phyloP scores from a whole-genome alignment of 345 rosid genomes.

The Abelmoschus esculentus region DNA sequence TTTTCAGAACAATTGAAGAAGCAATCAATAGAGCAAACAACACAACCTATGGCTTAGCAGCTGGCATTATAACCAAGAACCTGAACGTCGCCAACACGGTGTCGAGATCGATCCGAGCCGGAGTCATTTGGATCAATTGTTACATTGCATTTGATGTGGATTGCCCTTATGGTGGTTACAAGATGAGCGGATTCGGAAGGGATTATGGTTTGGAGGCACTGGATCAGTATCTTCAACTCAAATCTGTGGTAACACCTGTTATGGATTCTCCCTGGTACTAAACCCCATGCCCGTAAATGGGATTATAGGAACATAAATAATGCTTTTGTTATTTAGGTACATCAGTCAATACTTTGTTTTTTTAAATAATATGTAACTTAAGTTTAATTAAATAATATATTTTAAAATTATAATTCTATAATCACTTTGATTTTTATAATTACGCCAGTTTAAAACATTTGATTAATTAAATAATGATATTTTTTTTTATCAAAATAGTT shows the following conservation, averaged over 20 bases:
- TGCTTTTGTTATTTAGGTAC: too few relatives aligned
- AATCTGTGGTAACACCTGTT: constrained; percentile 63
- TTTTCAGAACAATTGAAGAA: constrained; percentile 56
- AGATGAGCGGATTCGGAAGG: constrained; percentile 62
- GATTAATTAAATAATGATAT: too few relatives aligned
- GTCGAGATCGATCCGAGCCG: constrained; percentile 48
- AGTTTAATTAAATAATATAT: too few relatives aligned
- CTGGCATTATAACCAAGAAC: constrained; percentile 64
- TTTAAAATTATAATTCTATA: too few relatives aligned
- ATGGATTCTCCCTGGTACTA: constrained; percentile 66
- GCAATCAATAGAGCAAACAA: constrained; percentile 53
- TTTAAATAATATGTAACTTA: too few relatives aligned
- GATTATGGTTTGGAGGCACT: constrained; percentile 60
- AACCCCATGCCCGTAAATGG: background rate
- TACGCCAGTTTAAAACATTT: too few relatives aligned
- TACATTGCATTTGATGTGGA: constrained; percentile 55
- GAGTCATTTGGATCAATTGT: constrained; percentile 55
- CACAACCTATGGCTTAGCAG: constrained; percentile 65
- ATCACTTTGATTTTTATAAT: too few relatives aligned
- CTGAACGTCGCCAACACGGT: constrained; percentile 56
- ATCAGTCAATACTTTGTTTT: background rate
- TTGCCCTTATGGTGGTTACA: constrained; percentile 62
- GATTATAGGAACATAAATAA: too few relatives aligned
- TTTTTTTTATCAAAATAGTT: too few relatives aligned
- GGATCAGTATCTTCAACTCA: constrained; percentile 46